Base-by-base conservation (phyloP, 352 stramenopile genomes). In the Elongisporangium anandrum region DNA sequence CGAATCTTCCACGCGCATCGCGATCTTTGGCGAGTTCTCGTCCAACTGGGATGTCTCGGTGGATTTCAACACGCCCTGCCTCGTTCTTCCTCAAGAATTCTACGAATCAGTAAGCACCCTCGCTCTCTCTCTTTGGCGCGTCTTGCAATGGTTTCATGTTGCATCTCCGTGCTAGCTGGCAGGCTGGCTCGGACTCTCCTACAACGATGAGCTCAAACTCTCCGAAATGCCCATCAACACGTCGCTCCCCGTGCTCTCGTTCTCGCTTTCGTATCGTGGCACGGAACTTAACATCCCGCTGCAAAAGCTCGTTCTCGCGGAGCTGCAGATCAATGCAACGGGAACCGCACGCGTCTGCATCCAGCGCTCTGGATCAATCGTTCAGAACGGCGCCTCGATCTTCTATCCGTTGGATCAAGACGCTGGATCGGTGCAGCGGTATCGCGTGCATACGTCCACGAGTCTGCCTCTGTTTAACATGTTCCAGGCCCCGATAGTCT, bases 391-490 rank as follows among this genome's bases (percentile, higher is more conserved):
- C 2, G 72, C 76, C 22, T 66, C 72, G 2, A 63, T 86, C 20
- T 87, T 87, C 59, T 66, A 68, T 10, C 34, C 69, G 6, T 69
- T 83, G 13, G 74, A 85, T 20, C 69, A 69, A 5, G 78, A 81
- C 17, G 63, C 61, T 10, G 68, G 70, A 12, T 61, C 75, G 0
- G 65, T 73, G 17, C 73, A 80, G 41, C 72, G 78, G 12, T 81
- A 87, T 50, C 65, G 78, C 26, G 52, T 88, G 45, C 75, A 88
- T 29, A 71, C 76, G 19, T 75, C 67, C 0, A 68, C 75, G 10
- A 62, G 72, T 15, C 67, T 87, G 4, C 67, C 67, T n/a, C 68
- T 90, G 12, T 87, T 77, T 64, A 91, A 88, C 62, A 91, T 91
- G 81, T 63, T 81, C 24, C 71, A 89, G 26, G 61, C 70, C 7